Conservation (phyloP, 345 rosid species). For the Geranium brycei region DNA sequence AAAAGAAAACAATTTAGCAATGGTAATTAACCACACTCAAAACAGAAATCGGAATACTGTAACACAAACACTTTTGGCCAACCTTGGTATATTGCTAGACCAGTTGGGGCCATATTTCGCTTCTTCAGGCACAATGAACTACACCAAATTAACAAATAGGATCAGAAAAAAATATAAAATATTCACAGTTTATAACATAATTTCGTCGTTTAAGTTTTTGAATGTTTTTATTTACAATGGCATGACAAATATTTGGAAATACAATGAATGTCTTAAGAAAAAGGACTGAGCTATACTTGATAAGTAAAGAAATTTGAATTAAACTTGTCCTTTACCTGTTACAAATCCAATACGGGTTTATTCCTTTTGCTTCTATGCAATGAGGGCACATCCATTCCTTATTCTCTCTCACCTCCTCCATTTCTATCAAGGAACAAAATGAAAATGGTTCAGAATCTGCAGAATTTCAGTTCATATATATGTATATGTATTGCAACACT, state of each 20-base stretch:
- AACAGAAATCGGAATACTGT: too few relatives aligned
- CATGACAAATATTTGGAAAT: too few relatives aligned
- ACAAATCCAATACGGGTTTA: slow-evolving; percentile 30
- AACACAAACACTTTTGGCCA: too few relatives aligned
- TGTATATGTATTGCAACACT: not conserved
- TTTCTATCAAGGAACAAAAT: slow-evolving; percentile 11
- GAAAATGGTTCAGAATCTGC: not conserved
- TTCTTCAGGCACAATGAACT: slow-evolving; percentile 29
- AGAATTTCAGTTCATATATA: not conserved
- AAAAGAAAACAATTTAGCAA: not conserved
- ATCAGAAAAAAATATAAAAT: not conserved
- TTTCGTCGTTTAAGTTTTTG: not conserved
- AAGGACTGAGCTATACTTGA: too few relatives aligned
- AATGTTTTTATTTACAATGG: too few relatives aligned
- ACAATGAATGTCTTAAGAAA: too few relatives aligned
- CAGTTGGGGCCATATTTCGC: slow-evolving; percentile 23
- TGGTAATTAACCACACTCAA: not conserved
- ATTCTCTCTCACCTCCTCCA: slow-evolving; percentile 26
- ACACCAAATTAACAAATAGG: not conserved
- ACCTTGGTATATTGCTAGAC: slow-evolving; percentile 24
- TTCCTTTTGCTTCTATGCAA: slow-evolving; percentile 32
- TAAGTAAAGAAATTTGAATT: not conserved
- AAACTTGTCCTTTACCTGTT: slow-evolving; percentile 12
- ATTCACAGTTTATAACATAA: not conserved
- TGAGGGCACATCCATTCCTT: slow-evolving; percentile 40